Evolutionary conservation across 257 asterid genomes (phyloP), one percentile per base, ranked within the genome.

Genomic region (Thymus quinquecostatus): DNA sequence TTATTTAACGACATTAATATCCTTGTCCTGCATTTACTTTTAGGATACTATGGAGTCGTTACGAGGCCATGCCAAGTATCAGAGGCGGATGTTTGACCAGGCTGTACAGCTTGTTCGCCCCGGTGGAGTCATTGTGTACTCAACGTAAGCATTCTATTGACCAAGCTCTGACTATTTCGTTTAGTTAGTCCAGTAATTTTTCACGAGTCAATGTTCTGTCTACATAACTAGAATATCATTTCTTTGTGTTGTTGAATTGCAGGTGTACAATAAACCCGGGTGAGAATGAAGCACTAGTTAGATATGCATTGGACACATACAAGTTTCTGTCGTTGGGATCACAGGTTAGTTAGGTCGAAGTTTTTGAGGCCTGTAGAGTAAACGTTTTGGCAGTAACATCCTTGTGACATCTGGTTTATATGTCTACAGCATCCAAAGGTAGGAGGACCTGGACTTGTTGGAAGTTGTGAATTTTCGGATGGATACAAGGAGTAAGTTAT

Each of bases 241-340:
- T 43, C 29, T 30, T 43, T 27, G 50, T 55, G 40, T 64, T 66
- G 64, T 60, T 66, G 34, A 70, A 73, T 63, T 79, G 86, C 89
- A 94, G 99, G 59, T 94, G 99, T 82, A 94, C 98, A 6, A 94
- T 94, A 86, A 94, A 89, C 81, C 98, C 99, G 10, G 97, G 99
- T 45, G 99, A 94, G 80, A 94, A 94, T 82, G 99, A 94, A 82
- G 92, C 97, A 21, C 63, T 94, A 72, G 99, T 94, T 77, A 87
- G 99, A 81, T 94, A 94, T 70, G 99, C 99, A 62, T 71, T 94
- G 86, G 93, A 91, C 70, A 91, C 78, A 36, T 85, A 94, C 82
- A 80, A 84, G 82, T 94, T 84, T 75, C 95, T 94, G 72, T 86
- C 95, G 8, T 84, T 94, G 82, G 92, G 96, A 77, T 66, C 91